phyloP scores from a whole-genome alignment of 495 filamentous ascomycete genomes.

The Hypomontagnella monticulosa region DNA sequence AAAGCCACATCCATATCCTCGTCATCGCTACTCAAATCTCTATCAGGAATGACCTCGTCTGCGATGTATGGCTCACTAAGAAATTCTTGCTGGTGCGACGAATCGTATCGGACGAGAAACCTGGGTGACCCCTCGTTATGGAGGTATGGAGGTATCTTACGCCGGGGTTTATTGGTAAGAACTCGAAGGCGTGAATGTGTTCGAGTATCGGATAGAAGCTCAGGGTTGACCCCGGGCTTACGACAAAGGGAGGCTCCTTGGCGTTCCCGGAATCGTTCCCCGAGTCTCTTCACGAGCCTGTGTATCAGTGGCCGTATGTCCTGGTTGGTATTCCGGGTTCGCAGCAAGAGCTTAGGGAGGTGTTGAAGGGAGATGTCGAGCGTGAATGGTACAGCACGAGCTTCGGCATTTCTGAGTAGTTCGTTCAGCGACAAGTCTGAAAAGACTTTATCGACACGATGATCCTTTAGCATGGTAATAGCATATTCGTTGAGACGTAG shows the following conservation, averaged over 20 bases:
- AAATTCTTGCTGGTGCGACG: slow-evolving; percentile 9
- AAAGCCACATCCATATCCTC: slow-evolving; percentile 27
- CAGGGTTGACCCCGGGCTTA: neutral
- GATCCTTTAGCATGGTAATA: neutral
- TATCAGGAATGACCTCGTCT: neutral
- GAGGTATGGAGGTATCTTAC: slow-evolving; percentile 18
- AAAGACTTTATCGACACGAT: neutral
- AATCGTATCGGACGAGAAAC: slow-evolving; percentile 31
- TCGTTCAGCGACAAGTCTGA: slow-evolving; percentile 10
- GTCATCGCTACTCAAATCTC: slow-evolving; percentile 24
- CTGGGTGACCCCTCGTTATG: slow-evolving; percentile 6
- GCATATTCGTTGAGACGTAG: slow-evolving; percentile 13
- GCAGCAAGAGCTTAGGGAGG: neutral
- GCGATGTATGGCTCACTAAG: slow-evolving; percentile 4
- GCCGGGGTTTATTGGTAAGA: slow-evolving; percentile 12
- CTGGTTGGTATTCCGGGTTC: neutral
- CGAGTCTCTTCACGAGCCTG: slow-evolving; percentile 3
- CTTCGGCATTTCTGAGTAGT: slow-evolving; percentile 19
- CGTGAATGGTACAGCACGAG: slow-evolving; percentile 3
- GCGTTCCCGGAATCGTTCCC: neutral
- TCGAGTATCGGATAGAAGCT: neutral
- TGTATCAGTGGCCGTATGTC: neutral
- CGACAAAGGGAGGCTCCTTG: neutral
- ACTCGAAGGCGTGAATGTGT: slow-evolving; percentile 17
- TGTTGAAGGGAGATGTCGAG: slow-evolving; percentile 20